A percentile compares a stretch with the other conserved stretches of the same genome.
Evolutionary conservation across 176 grass and related monocot genomes (phyloP).

Genomic region (Melocanna baccifera): DNA sequence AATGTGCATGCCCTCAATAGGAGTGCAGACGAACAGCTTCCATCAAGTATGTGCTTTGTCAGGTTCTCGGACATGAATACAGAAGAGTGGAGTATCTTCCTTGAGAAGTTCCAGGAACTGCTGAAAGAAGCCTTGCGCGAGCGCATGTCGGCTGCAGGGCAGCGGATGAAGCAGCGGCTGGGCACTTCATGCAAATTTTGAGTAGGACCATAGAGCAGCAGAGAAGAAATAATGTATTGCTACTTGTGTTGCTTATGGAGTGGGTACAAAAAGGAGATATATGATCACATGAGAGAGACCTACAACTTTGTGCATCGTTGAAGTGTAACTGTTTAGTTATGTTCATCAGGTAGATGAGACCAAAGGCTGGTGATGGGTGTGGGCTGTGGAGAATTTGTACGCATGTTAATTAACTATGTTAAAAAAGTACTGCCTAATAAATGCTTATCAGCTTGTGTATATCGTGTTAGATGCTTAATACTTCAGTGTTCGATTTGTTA

Average conservation of each 20-base stretch:
- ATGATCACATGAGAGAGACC: slow-evolving; percentile 9
- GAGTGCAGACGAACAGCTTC: slow-evolving; percentile 58
- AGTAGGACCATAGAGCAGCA: slow-evolving; percentile 35
- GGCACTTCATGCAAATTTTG: slow-evolving; percentile 80
- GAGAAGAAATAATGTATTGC: slow-evolving; percentile 16
- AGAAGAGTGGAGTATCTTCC: slow-evolving; percentile 55
- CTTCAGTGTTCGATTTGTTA: slow-evolving; percentile 10
- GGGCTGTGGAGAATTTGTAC: slow-evolving; percentile 15
- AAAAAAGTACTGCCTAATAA: slow-evolving; percentile 37
- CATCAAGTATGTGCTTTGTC: slow-evolving; percentile 58
- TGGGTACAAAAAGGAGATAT: slow-evolving; percentile 16
- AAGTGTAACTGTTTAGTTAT: slow-evolving; percentile 3
- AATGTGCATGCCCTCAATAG: slow-evolving; percentile 29
- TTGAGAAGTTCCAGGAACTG: slow-evolving; percentile 55
- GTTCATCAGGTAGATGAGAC: slow-evolving; percentile 21
- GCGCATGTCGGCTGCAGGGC: slow-evolving; percentile 22
- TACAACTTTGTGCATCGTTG: slow-evolving; percentile 12
- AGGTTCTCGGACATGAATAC: slow-evolving; percentile 56
- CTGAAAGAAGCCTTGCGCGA: slow-evolving; percentile 43
- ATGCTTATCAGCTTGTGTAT: slow-evolving; percentile 40
- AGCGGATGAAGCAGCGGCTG: slow-evolving; percentile 56
- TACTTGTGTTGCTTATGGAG: slow-evolving; percentile 30
- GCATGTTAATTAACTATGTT: slow-evolving; percentile 38
- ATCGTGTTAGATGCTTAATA: slow-evolving; percentile 29
- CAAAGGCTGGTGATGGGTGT: slow-evolving; percentile 22